A percentile compares a stretch with the other conserved stretches of the same genome.
Evolutionary conservation across 495 filamentous ascomycete species (phyloP).

Genomic region (Cercophora samala): DNA sequence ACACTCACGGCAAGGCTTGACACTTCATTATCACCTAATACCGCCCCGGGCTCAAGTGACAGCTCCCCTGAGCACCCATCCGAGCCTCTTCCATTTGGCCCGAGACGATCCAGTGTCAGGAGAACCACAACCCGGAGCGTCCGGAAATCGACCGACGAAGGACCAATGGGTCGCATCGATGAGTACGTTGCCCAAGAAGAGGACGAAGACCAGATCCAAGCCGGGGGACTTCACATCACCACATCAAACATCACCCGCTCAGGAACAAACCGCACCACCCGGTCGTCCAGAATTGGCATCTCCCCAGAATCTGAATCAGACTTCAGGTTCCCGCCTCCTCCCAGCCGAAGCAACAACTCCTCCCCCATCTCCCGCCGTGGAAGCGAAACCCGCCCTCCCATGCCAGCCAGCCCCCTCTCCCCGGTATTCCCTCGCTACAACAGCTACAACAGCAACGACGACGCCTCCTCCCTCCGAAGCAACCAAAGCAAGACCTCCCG

Average conservation of each 20-base stretch:
- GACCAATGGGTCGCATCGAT: slow-evolving; percentile 23
- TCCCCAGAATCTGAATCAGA: neutral
- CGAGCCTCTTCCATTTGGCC: slow-evolving; percentile 16
- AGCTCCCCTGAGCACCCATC: slow-evolving; percentile 21
- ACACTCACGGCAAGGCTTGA: slow-evolving; percentile 3
- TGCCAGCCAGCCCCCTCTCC: neutral
- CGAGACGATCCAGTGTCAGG: slow-evolving; percentile 3
- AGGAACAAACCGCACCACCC: neutral
- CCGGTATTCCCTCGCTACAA: neutral
- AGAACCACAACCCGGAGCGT: slow-evolving; percentile 8
- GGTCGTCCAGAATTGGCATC: neutral
- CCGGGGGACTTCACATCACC: neutral
- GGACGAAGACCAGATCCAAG: slow-evolving; percentile 4
- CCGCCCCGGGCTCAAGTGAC: slow-evolving; percentile 4
- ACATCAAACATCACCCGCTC: neutral
- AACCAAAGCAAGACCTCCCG: slow-evolving; percentile 1
- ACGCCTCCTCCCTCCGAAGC: slow-evolving; percentile 14
- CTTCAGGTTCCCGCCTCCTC: neutral
- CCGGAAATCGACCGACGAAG: slow-evolving; percentile 20
- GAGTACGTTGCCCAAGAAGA: slow-evolving; percentile 18
- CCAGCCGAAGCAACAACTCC: neutral
- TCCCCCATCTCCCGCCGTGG: neutral
- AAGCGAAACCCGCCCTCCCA: neutral
- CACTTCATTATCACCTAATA: neutral
- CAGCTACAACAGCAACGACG: slow-evolving; percentile 1